A percentile compares a stretch with the other conserved stretches of the same genome.
Conservation (phyloP, 495 filamentous ascomycete genomes). For the Penicillium pulvis region DNA sequence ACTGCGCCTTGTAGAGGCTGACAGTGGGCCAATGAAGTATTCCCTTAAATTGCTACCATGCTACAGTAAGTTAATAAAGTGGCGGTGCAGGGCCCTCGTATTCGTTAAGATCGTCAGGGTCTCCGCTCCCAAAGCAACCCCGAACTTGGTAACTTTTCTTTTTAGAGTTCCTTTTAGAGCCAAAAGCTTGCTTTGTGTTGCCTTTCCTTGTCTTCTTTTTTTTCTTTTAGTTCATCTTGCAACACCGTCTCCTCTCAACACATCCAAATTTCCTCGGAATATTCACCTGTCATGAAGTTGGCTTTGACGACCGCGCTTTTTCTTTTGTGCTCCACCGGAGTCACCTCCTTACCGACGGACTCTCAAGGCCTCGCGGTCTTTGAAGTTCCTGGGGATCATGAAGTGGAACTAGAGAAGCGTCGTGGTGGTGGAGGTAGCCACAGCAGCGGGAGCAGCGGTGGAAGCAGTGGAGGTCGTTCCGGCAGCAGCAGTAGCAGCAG, state of each 20-base stretch:
- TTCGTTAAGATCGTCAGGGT: background rate
- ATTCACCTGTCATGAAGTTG: slow-evolving; percentile 33
- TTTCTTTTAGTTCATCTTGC: background rate
- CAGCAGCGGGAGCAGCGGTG: slow-evolving; percentile 11
- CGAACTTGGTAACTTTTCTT: background rate
- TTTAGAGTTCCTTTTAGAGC: background rate
- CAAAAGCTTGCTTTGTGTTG: background rate
- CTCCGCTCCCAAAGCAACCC: background rate
- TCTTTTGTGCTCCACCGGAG: slow-evolving; percentile 34
- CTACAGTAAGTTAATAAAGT: no score
- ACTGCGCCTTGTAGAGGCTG: background rate
- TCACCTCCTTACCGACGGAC: slow-evolving; percentile 21
- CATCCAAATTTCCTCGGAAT: background rate
- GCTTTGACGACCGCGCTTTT: slow-evolving; percentile 27
- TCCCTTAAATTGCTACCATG: no score
- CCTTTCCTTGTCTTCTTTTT: background rate
- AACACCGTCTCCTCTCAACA: background rate
- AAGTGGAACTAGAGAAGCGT: slow-evolving; percentile 44
- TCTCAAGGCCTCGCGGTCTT: slow-evolving; percentile 15
- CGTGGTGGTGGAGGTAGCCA: slow-evolving; percentile 48
- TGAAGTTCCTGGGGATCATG: slow-evolving; percentile 11
- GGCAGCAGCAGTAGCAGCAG: slow-evolving; percentile 19
- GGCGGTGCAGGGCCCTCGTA: background rate
- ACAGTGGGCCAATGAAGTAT: no score
- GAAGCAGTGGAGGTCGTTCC: slow-evolving; percentile 19